A percentile compares a stretch with the other conserved stretches of the same genome.
phyloP scores from a whole-genome alignment of 108 stramenopile genomes.

The Cyclotella choctawhatcheeana region DNA sequence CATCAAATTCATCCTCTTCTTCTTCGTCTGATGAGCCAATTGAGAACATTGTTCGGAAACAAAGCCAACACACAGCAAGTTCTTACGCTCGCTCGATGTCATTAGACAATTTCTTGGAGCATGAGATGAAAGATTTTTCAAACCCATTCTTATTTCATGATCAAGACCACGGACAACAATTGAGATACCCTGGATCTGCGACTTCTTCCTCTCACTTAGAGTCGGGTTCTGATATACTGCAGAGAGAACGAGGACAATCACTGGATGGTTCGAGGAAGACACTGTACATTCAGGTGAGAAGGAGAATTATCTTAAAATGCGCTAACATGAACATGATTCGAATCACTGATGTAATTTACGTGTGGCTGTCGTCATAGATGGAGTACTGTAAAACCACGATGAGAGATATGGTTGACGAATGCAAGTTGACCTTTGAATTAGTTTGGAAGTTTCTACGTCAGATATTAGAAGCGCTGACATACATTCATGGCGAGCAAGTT shows the following conservation, averaged over 20 bases:
- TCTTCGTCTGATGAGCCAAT: background rate
- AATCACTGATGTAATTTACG: background rate
- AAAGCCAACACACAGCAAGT: background rate
- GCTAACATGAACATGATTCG: too few species aligned
- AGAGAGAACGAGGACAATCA: slow-evolving; percentile 13
- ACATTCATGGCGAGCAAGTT: slow-evolving; percentile 70
- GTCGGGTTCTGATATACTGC: slow-evolving; percentile 12
- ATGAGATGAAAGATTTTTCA: slow-evolving; percentile 39
- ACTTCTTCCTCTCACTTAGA: background rate
- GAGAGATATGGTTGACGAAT: slow-evolving; percentile 76
- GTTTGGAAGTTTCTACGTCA: slow-evolving; percentile 79
- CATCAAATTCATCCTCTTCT: background rate
- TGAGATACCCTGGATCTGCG: slow-evolving; percentile 8
- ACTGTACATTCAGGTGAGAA: slow-evolving; percentile 52
- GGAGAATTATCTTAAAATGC: too few species aligned
- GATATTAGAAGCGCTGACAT: slow-evolving; percentile 79
- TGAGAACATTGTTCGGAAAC: background rate
- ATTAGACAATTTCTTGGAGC: slow-evolving; percentile 53
- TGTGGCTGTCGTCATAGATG: too few species aligned
- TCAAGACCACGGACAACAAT: background rate
- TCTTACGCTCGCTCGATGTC: slow-evolving; percentile 16
- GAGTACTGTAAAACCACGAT: slow-evolving; percentile 84
- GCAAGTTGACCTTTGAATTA: slow-evolving; percentile 48
- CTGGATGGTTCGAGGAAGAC: slow-evolving; percentile 19
- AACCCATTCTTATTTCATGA: slow-evolving; percentile 45